These are phyloP conservation scores for Salix purpurea DNA, from an alignment of 345 rosid genomes.

Conservation along the genomic window DNA sequence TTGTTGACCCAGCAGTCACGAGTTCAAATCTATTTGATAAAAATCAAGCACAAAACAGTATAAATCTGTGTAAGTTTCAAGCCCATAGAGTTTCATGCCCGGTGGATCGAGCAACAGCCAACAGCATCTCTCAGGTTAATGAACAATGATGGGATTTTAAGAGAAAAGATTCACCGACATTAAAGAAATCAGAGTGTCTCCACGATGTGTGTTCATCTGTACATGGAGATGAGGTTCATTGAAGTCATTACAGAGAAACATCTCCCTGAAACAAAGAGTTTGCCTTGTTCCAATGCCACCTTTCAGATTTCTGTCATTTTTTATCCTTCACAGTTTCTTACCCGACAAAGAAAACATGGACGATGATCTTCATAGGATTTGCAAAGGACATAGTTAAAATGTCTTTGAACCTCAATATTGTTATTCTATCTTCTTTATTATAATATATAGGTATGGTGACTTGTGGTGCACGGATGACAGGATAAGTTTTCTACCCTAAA, in stretches of 20 bases:
- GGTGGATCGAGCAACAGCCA: background rate
- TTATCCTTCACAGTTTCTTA: background rate
- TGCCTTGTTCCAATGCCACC: constrained; percentile 15
- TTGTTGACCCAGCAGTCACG: no score
- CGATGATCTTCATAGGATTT: constrained; percentile 21
- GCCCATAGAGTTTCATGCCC: no score
- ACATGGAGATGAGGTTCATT: background rate
- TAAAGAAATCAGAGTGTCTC: background rate
- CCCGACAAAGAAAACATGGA: constrained; percentile 15
- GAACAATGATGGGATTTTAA: background rate
- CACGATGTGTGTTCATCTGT: constrained; percentile 8
- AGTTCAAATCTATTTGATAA: no score
- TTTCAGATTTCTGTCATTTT: background rate
- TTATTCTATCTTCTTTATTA: no score
- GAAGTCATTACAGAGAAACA: constrained; percentile 8
- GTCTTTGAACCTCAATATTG: background rate
- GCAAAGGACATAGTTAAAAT: background rate
- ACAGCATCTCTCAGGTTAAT: background rate
- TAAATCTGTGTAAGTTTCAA: no score
- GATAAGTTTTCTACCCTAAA: background rate
- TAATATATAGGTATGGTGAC: background rate
- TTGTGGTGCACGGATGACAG: background rate
- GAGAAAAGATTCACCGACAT: constrained; percentile 2
- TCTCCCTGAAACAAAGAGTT: constrained; percentile 27
- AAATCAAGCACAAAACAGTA: no score